These are phyloP conservation scores for Termitomyces sp. DNA, from an alignment of 768 basidiomycete genomes.

Conservation along the genomic window DNA sequence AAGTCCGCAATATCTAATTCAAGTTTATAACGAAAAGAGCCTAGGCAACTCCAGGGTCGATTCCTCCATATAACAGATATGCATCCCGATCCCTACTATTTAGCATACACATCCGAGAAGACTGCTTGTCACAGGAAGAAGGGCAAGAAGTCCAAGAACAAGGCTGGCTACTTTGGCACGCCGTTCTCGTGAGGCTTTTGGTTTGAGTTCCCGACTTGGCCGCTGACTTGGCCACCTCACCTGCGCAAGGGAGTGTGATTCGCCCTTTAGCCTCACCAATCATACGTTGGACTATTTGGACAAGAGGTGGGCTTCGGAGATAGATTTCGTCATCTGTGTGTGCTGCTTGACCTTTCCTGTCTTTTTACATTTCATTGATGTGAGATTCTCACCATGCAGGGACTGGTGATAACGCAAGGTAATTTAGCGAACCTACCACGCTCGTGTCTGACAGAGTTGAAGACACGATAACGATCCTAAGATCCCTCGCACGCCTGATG, in stretches of 20 bases:
- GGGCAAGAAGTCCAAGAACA: conserved; percentile 48
- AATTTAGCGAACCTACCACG: neutral
- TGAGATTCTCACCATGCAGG: conserved; percentile 32
- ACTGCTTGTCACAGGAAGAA: conserved; percentile 69
- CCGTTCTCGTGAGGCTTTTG: conserved; percentile 55
- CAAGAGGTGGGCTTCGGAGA: conserved; percentile 73
- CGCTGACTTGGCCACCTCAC: no score
- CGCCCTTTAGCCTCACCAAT: conserved; percentile 77
- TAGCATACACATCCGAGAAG: conserved; percentile 43
- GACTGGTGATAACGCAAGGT: conserved; percentile 79
- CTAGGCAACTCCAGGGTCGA: conserved; percentile 59
- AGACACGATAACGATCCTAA: conserved; percentile 85
- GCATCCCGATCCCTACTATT: conserved; percentile 75
- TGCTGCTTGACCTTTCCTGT: conserved; percentile 13
- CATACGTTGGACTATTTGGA: conserved; percentile 78
- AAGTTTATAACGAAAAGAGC: conserved; percentile 28
- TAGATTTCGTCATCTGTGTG: conserved; percentile 89
- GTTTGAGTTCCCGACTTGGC: neutral
- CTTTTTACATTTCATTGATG: conserved; percentile 1
- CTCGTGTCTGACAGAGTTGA: neutral
- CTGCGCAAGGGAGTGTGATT: conserved; percentile 65
- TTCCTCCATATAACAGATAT: conserved; percentile 85
- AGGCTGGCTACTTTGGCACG: conserved; percentile 62
- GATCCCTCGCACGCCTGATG: conserved; percentile 73
- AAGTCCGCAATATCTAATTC: neutral